Evolutionary conservation across 176 grass and related monocot genomes (phyloP).

Genomic region (Paspalum notatum): DNA sequence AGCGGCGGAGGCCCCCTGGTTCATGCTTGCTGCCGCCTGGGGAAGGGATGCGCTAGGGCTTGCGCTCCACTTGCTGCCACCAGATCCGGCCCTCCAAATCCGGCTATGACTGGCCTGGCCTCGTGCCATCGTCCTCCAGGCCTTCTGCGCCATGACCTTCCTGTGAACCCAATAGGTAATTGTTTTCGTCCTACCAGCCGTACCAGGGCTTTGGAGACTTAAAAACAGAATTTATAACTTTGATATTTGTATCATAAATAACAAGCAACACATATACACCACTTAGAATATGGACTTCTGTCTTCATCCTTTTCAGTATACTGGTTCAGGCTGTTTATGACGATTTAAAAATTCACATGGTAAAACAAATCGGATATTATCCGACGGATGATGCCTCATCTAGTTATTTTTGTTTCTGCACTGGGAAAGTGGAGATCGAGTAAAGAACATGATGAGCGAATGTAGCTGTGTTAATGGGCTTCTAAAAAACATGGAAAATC

Average conservation of each 20-base stretch:
- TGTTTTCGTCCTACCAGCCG: too few relatives aligned
- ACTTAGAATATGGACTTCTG: background rate
- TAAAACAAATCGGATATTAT: background rate
- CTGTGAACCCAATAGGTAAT: too few relatives aligned
- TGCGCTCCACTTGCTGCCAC: too few relatives aligned
- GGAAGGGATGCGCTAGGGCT: too few relatives aligned
- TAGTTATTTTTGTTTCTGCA: background rate
- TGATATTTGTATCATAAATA: conserved; percentile 5
- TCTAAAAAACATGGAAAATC: background rate
- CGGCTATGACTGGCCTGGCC: too few relatives aligned
- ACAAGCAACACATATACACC: background rate
- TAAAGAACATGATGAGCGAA: background rate
- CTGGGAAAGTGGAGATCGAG: background rate
- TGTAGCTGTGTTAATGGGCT: background rate
- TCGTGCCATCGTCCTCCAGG: too few relatives aligned
- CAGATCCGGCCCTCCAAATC: too few relatives aligned
- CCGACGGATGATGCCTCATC: background rate
- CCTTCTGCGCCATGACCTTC: too few relatives aligned
- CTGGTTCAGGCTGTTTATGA: background rate
- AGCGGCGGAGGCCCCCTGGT: too few relatives aligned
- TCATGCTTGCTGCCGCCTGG: too few relatives aligned
- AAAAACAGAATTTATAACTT: too few relatives aligned
- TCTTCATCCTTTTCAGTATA: background rate
- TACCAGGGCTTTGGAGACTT: background rate
- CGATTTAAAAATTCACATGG: background rate